Conservation (phyloP, 169 alveolate genomes). For the Plasmodium blacklocki region DNA sequence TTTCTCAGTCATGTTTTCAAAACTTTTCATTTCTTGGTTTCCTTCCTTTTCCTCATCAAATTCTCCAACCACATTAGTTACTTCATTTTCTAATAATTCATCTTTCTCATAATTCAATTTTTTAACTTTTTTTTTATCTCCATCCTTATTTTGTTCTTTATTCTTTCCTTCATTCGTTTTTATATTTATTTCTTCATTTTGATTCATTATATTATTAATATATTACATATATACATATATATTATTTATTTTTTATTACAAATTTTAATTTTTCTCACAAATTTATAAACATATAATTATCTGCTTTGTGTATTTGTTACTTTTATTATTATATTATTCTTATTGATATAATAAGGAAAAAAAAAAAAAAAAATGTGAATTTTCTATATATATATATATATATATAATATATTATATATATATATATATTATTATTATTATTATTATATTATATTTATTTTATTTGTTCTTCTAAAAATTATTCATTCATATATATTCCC, state of each 20-base stretch:
- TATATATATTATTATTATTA: too few relatives aligned
- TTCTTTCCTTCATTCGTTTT: not conserved
- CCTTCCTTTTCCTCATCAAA: conserved; percentile 1
- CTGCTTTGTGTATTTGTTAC: too few relatives aligned
- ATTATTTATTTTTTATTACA: too few relatives aligned
- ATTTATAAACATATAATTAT: too few relatives aligned
- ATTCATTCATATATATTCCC: not conserved
- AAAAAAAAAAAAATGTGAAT: too few relatives aligned
- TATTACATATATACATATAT: too few relatives aligned
- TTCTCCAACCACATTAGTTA: not conserved
- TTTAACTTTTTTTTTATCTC: not conserved
- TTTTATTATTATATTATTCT: too few relatives aligned
- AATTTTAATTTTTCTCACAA: too few relatives aligned
- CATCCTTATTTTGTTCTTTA: not conserved
- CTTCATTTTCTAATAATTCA: not conserved
- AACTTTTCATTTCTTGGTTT: not conserved
- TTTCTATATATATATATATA: too few relatives aligned
- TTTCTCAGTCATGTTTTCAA: not conserved
- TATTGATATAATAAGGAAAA: too few relatives aligned
- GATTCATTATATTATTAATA: not conserved
- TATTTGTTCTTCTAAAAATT: not conserved
- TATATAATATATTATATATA: too few relatives aligned
- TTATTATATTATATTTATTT: not conserved
- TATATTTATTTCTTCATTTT: not conserved
- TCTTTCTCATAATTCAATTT: not conserved